Evolutionary conservation across 2,329 filamentous ascomycete species (phyloP), one percentile per base, ranked within the genome.

Genomic region (Epichloe amarillans): DNA sequence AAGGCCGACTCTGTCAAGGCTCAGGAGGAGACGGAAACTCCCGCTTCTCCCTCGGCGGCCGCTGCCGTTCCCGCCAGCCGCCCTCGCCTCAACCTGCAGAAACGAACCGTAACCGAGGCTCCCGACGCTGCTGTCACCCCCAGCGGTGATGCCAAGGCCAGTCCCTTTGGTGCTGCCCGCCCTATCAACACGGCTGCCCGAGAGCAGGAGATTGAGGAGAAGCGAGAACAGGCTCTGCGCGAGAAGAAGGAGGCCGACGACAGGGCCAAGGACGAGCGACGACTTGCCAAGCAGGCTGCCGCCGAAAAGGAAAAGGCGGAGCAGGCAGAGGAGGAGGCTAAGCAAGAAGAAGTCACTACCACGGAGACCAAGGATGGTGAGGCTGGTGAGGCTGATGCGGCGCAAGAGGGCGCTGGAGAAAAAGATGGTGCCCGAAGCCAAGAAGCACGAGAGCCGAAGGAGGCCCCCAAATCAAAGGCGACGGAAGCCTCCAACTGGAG

Each of bases 111-210:
- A 12, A 84, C 90, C 0, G 90, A 95, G 61, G 76, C 73, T 3
- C 63, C 72, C 4, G 77, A 79, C 54, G 62, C 69, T 10, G 57
- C 70, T 36, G 71, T 77, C 3, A 65, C 82, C 23, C 61, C 68
- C n/a, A 60, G 72, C 17, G 64, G 70, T 33, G 85, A 93, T 61
- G 73, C 86, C 41, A 97, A 96, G 74, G 79, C 89, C 26, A 97
- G 85, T 67, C 89, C 89, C 40, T 98, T 98, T 65, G 93, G 93
- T 61, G 90, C 86, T 54, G 93, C 93, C 51, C 83, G 86, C 55
- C 93, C 93, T 50, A 95, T 97, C 60, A 90, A 98, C 69, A 97
- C 91, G 45, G 86, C 88, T 44, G 79, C 89, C 14, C 83, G 87
- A 57, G 91, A 97, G 72, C 84, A 83, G 60, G 84, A 94, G 66